Conservation (phyloP, 1,284 basidiomycete genomes). For the Malassezia sp. region DNA sequence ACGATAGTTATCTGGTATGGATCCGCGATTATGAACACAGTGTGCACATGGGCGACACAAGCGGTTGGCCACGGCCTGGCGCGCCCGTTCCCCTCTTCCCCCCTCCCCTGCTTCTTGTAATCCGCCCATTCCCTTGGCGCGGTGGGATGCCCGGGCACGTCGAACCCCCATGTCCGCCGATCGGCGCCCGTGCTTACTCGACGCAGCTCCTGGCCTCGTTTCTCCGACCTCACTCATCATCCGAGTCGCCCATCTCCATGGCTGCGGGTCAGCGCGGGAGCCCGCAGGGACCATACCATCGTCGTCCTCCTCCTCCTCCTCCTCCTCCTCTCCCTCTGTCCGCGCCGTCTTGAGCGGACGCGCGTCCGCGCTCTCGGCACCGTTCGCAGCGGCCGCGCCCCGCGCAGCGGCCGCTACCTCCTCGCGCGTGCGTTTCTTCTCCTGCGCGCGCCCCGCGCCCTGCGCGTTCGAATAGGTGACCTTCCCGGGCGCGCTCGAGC, state of each 20-base stretch:
- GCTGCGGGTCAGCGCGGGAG: slow-evolving; percentile 47
- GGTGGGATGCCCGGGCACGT: no score
- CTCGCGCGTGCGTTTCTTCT: slow-evolving; percentile 54
- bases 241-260: slow-evolving; percentile 65
- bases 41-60: no score
- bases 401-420: slow-evolving; percentile 30
- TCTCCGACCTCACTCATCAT: slow-evolving; percentile 10
- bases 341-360: slow-evolving; percentile 17
- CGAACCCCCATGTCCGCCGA: no score
- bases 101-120: no score
- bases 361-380: slow-evolving; percentile 16
- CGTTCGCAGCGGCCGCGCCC: slow-evolving; percentile 14
- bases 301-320: slow-evolving; percentile 51
- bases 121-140: no score
- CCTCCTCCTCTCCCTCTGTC: slow-evolving; percentile 7
- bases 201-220: no score
- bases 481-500: slow-evolving; percentile 11
- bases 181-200: no score
- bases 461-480: slow-evolving; percentile 49
- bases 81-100: no score
- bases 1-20: no score
- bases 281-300: slow-evolving; percentile 11
- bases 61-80: no score
- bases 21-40: no score
- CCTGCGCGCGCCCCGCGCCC: slow-evolving; percentile 57